These are phyloP conservation scores for Epichloe amarillans DNA, from an alignment of 2,329 filamentous ascomycete genomes.

Conservation along the genomic window DNA sequence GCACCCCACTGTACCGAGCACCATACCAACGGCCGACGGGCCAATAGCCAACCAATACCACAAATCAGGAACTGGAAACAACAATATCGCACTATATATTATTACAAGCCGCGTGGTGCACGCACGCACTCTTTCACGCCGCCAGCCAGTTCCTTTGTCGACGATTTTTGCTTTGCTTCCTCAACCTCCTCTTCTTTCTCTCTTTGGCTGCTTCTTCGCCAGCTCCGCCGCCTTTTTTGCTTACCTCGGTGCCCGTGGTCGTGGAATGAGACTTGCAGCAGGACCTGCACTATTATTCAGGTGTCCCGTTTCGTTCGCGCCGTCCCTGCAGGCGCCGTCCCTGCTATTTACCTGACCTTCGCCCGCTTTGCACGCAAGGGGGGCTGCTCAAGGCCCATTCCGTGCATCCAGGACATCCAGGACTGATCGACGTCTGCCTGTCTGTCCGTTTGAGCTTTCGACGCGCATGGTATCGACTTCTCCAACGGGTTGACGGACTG, in stretches of 20 bases:
- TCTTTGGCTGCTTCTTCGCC: neutral
- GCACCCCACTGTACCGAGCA: neutral
- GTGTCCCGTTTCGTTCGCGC: neutral
- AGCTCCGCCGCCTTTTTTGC: neutral
- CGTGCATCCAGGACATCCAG: neutral
- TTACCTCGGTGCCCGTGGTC: neutral
- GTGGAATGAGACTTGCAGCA: slow-evolving; percentile 1
- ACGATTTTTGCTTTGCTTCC: neutral
- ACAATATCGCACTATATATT: no score
- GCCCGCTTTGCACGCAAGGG: slow-evolving; percentile 1
- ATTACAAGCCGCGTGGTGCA: neutral
- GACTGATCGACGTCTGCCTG: neutral
- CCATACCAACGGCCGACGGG: neutral
- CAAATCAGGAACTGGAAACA: neutral
- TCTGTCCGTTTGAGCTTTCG: neutral
- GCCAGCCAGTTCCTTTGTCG: neutral
- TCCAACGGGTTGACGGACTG: neutral
- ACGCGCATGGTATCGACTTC: neutral
- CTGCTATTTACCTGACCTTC: neutral
- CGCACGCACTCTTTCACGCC: neutral
- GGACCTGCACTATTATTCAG: neutral
- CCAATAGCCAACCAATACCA: neutral
- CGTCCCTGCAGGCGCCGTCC: slow-evolving; percentile 3
- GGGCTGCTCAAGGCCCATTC: neutral
- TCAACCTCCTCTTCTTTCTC: neutral